Evolutionary conservation across 805 yeast genomes (phyloP).

Genomic region (Cyberlindnera maritima): DNA sequence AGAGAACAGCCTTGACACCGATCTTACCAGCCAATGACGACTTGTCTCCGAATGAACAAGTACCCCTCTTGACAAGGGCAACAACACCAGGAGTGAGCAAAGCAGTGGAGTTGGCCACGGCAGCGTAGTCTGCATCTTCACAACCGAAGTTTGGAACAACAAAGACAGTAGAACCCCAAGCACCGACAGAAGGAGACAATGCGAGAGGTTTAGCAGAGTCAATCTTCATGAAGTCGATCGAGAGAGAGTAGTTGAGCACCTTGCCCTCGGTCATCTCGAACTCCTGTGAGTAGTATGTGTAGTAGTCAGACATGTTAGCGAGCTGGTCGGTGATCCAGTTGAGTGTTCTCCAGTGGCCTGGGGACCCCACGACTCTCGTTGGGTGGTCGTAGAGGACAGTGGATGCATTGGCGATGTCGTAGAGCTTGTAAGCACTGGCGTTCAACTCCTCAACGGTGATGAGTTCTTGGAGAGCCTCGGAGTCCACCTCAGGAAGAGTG

Average conservation of each 20-base stretch:
- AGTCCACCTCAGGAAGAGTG: constrained; percentile 48
- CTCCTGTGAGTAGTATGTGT: constrained; percentile 60
- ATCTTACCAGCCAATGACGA: constrained; percentile 69
- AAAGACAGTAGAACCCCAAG: constrained; percentile 56
- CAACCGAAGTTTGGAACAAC: constrained; percentile 70
- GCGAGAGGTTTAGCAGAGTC: constrained; percentile 52
- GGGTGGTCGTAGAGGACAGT: constrained; percentile 69
- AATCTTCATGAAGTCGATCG: constrained; percentile 46
- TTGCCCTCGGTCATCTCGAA: constrained; percentile 73
- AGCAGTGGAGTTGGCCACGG: constrained; percentile 29
- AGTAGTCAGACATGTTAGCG: constrained; percentile 55
- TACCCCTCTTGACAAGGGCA: constrained; percentile 78
- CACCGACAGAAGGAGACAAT: constrained; percentile 77
- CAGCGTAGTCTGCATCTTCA: constrained; percentile 56
- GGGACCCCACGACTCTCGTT: constrained; percentile 88
- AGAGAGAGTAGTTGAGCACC: constrained; percentile 50
- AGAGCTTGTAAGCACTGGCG: constrained; percentile 62
- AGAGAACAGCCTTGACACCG: constrained; percentile 74
- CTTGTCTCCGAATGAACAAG: constrained; percentile 80
- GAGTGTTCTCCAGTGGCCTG: constrained; percentile 85
- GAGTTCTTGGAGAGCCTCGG: constrained; percentile 61
- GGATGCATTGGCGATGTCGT: constrained; percentile 58
- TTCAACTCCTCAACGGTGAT: constrained; percentile 58
- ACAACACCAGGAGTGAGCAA: constrained; percentile 32
- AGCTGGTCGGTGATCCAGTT: constrained; percentile 62